A percentile compares a stretch with the other conserved stretches of the same genome.
Evolutionary conservation across 129 eudicot genomes (phyloP).

Genomic region (Apium graveolens): DNA sequence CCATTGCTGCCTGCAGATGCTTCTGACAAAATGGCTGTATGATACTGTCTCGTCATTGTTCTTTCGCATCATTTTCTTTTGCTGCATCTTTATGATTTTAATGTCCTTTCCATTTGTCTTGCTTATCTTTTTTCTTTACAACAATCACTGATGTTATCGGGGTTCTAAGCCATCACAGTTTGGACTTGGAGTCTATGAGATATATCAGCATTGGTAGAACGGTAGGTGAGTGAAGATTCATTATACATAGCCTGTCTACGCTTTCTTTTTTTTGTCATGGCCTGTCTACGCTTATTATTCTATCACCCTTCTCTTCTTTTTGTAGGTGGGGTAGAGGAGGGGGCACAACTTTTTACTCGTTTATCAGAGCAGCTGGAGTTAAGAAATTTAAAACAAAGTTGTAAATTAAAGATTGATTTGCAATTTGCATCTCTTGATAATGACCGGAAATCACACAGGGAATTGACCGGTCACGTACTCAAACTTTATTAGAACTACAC

Average conservation of each 20-base stretch:
- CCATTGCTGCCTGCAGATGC: slow-evolving; percentile 34
- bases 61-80: background rate
- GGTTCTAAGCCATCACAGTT: too few species aligned
- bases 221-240: background rate
- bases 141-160: slow-evolving; percentile 22
- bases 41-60: slow-evolving; percentile 26
- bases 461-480: background rate
- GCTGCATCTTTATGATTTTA: background rate
- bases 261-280: too few species aligned
- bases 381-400: background rate
- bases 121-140: slow-evolving; percentile 12
- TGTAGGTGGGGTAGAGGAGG: background rate
- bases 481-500: background rate
- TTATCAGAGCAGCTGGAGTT: background rate
- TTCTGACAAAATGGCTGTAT: slow-evolving; percentile 36
- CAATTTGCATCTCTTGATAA: background rate
- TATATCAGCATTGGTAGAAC: background rate
- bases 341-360: background rate
- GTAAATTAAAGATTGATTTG: background rate
- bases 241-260: background rate
- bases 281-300: too few species aligned
- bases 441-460: background rate
- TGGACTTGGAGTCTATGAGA: background rate
- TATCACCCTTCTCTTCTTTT: background rate
- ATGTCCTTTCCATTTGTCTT: slow-evolving; percentile 43